Base-by-base conservation (phyloP, 202 grass and related monocot species). In the Sporobolus alterniflorus region DNA sequence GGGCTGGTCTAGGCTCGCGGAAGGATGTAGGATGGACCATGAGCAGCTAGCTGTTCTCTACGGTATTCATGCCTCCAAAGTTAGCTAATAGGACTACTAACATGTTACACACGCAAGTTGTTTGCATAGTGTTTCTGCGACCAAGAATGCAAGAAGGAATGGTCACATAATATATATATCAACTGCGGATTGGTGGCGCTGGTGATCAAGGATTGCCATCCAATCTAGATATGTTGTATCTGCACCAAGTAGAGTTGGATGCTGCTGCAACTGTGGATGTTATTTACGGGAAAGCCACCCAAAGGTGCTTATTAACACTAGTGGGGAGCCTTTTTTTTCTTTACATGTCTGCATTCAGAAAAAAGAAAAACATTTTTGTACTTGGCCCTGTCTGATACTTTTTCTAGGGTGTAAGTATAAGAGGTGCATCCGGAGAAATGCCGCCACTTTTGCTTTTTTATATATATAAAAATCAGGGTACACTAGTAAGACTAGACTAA, bases 281-380 rank as follows among this genome's bases (percentile, higher is more conserved):
- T 39, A 39, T 39, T 39, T 68, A 69, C 49, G 1, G 9, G n/a
- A 79, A 80, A 84, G 76, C 76, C 64, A 75, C n/a, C 61, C 34
- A 64, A 76, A 87, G 43, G 33, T 62, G 52, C 67, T 17, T 69
- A 51, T 15, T 59, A 68, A 4, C 15, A 59, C 33, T 14, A 21
- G 52, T 54, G 22, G 39, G 11, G 42, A 62, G 50, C 75, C 15
- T 18, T 59, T 81, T 83, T 8, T 12, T 26, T 59, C 16, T 59
- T 26, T 6, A n/a, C 31, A 51, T 31, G 25, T 16, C 2, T 11
- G 18, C 68, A 31, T 14, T 57, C n/a, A 41, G 6, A 33, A 71
- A 33, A 66, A 79, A 32, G 4, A 34, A 72, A 33, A 66, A 79
- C 17, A 47, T 55, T 56, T 69, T 54, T 77, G 41, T 70, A 47